Evolutionary conservation across 371 early-diverging fungal species (phyloP).

Genomic region (Haplosporangium sp.): DNA sequence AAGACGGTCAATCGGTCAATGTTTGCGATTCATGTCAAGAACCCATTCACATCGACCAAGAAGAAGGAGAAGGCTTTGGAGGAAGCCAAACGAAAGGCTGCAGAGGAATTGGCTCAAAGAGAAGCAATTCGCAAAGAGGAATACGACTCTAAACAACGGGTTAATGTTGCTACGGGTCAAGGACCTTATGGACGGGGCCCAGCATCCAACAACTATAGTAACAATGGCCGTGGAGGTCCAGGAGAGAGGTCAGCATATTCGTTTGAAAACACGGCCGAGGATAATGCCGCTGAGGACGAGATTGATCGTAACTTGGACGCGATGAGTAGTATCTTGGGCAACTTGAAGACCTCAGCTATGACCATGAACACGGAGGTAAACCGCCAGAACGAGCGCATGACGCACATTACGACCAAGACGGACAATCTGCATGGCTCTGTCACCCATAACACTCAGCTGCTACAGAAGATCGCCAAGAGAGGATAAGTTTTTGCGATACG

Average conservation of each 20-base stretch:
- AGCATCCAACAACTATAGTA: slow-evolving; percentile 48
- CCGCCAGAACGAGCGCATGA: slow-evolving; percentile 70
- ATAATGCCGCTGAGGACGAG: slow-evolving; percentile 81
- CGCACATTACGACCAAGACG: slow-evolving; percentile 59
- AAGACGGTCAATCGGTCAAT: slow-evolving; percentile 85
- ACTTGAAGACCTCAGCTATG: slow-evolving; percentile 79
- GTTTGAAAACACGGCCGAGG: slow-evolving; percentile 74
- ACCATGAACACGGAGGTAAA: slow-evolving; percentile 82
- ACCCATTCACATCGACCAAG: slow-evolving; percentile 73
- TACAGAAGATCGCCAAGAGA: slow-evolving; percentile 50
- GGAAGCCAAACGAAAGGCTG: slow-evolving; percentile 61
- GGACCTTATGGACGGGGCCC: slow-evolving; percentile 58
- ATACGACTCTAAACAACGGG: slow-evolving; percentile 62
- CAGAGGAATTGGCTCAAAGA: slow-evolving; percentile 59
- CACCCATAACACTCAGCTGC: slow-evolving; percentile 35
- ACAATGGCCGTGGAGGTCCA: slow-evolving; percentile 63
- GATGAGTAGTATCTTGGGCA: slow-evolving; percentile 68
- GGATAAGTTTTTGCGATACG: slow-evolving; percentile 17
- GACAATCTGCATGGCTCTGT: slow-evolving; percentile 53
- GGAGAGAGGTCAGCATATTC: slow-evolving; percentile 72
- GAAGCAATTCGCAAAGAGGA: slow-evolving; percentile 60
- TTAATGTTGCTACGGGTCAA: slow-evolving; percentile 62
- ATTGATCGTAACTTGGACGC: slow-evolving; percentile 82
- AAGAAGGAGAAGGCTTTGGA: slow-evolving; percentile 63
- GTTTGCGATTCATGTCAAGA: slow-evolving; percentile 75